Evolutionary conservation across 805 yeast species (phyloP), one percentile per base, ranked within the genome.

Genomic region (Metschnikowia corniflorae): DNA sequence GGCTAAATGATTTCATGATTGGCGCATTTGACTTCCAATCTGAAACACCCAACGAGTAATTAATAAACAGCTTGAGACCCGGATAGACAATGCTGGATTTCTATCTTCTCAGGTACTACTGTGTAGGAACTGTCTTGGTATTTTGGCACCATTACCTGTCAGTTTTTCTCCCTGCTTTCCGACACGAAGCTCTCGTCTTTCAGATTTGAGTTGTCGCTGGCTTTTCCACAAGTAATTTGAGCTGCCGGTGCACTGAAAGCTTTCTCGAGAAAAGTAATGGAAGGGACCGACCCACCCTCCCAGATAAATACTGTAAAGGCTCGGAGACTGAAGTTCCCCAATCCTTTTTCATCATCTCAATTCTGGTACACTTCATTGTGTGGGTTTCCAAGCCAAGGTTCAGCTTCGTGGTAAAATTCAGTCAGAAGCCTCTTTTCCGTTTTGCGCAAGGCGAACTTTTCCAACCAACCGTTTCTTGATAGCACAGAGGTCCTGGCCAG

Each of bases 201-300:
- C 50, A 91, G 72, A 65, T 91, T 98, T 1, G 97, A 97, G 53
- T 87, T 86, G 58, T 93, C 97, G 28, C 93, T 78, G 2, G 91
- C 76, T 63, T 91, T 98, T 0, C 97, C 98, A 54, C 97, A 87
- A 2, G 98, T 97, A 22, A 93, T 76, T 59, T 93, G 97, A 0
- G 91, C 94, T 2, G 96, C 97, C 17, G 86, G 86, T 3, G 97
- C 96, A 35, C 71, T 60, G 47, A 91, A 85, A 9, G 74, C 67
- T 57, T 85, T 85, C 51, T 91, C 98, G 46, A 91, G 63, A 42
- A 82, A 83, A 44, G 96, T 64, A 6, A 93, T 80, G 8, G 91
- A 82, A 2, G 98, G 97, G 57, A 91, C 88, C 0, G 97, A 86
- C 0, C 98, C 98, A 43, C 98, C 98, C 64, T 93, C 98, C 47